phyloP scores from a whole-genome alignment of 2,329 filamentous ascomycete species.

The Beauveria rudraprayagi region DNA sequence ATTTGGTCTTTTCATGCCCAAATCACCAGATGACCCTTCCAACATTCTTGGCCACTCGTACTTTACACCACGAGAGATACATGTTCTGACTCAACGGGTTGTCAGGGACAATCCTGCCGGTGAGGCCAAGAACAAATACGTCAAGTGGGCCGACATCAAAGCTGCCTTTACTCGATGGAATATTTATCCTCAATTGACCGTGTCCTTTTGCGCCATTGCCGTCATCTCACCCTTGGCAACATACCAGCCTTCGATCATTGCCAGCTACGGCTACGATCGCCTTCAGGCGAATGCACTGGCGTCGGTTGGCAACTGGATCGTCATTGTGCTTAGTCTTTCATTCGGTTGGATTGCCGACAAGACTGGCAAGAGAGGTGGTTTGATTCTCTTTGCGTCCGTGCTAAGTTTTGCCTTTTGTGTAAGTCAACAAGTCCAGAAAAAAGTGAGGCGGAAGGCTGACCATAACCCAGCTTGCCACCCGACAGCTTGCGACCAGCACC shows the following conservation, averaged over 20 bases:
- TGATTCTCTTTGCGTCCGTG: neutral
- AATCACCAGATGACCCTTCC: constrained; percentile 4
- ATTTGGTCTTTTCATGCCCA: constrained; percentile 15
- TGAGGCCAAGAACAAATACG: neutral
- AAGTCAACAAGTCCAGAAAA: neutral
- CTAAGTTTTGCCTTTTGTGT: neutral
- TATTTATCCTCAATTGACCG: neutral
- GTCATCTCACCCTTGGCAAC: neutral
- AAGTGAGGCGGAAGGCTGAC: neutral
- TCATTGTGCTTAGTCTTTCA: neutral
- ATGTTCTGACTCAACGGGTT: constrained; percentile 9
- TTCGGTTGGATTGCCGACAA: neutral
- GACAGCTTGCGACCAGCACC: neutral
- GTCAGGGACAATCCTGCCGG: neutral
- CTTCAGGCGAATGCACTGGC: neutral
- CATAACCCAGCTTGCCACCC: neutral
- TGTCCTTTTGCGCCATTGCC: neutral
- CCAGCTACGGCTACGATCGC: neutral
- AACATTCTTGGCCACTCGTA: constrained; percentile 11
- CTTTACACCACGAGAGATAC: constrained; percentile 11
- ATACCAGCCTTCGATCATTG: neutral
- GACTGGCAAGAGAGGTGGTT: neutral
- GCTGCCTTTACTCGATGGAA: neutral
- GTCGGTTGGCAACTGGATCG: neutral
- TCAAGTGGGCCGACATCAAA: neutral